These are phyloP conservation scores for Termitomyces sp. DNA, from an alignment of 768 basidiomycete genomes.

Conservation along the genomic window DNA sequence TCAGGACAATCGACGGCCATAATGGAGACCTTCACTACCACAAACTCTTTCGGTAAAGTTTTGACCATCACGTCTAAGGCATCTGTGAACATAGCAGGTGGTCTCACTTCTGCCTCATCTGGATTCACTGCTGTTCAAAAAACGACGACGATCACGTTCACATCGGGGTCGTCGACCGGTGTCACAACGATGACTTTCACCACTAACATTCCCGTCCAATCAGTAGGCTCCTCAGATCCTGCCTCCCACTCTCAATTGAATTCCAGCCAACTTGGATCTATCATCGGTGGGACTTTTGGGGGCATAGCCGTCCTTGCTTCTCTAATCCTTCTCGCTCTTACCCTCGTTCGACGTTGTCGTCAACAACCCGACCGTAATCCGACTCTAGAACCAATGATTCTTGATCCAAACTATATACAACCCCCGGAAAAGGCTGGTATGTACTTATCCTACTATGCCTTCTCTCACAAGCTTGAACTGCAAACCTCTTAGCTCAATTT, in stretches of 20 bases:
- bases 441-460: not conserved
- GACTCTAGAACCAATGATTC: not conserved
- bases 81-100: not conserved
- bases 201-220: slow-evolving; percentile 3
- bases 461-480: not conserved
- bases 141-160: slow-evolving; percentile 5
- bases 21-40: not conserved
- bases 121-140: slow-evolving; percentile 1
- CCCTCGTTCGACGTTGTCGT: not conserved
- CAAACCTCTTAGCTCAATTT: not conserved
- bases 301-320: not conserved
- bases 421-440: slow-evolving; percentile 6
- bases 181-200: slow-evolving; percentile 1
- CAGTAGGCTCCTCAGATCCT: not conserved
- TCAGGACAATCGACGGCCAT: not conserved
- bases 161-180: not conserved
- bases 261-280: not conserved
- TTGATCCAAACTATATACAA: not conserved
- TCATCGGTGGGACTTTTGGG: slow-evolving; percentile 4
- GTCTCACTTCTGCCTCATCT: not conserved
- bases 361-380: too few species aligned
- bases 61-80: not conserved
- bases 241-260: not conserved
- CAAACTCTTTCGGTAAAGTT: not conserved
- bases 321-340: not conserved